Evolutionary conservation across 2,329 filamentous ascomycete species (phyloP).

Genomic region (Sclerotinia spermophila): DNA sequence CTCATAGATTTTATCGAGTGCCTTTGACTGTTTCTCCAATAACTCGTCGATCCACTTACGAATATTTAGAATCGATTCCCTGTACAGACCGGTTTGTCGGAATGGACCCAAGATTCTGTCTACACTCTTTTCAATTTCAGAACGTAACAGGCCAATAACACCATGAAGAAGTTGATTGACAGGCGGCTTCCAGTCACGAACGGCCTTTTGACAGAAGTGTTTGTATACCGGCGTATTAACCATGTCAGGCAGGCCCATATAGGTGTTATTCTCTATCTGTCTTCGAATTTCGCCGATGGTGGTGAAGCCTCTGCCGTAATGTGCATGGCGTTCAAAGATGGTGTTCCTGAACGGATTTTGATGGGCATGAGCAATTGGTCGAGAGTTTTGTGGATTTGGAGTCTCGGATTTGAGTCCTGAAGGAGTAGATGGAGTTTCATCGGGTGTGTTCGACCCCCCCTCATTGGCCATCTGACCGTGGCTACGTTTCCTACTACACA

Average conservation of each 20-base stretch:
- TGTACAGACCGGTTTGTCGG: slow-evolving; percentile 22
- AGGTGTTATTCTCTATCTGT: slow-evolving; percentile 53
- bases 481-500: neutral
- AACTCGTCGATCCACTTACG: slow-evolving; percentile 20
- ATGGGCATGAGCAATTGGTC: neutral
- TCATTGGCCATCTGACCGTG: neutral
- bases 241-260: slow-evolving; percentile 56
- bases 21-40: slow-evolving; percentile 4
- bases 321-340: slow-evolving; percentile 4
- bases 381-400: neutral
- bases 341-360: neutral
- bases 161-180: slow-evolving; percentile 44
- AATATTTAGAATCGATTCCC: slow-evolving; percentile 15
- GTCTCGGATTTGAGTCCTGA: neutral
- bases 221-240: slow-evolving; percentile 59
- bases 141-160: slow-evolving; percentile 47
- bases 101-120: slow-evolving; percentile 16
- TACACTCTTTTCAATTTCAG: slow-evolving; percentile 33
- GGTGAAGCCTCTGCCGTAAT: slow-evolving; percentile 13
- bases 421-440: neutral
- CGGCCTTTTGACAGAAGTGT: slow-evolving; percentile 52
- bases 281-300: slow-evolving; percentile 45
- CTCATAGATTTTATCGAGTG: slow-evolving; percentile 19
- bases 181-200: slow-evolving; percentile 55
- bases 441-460: neutral